Conservation (phyloP, 1,284 basidiomycete genomes). For the Ceraceosorus bombacis region DNA sequence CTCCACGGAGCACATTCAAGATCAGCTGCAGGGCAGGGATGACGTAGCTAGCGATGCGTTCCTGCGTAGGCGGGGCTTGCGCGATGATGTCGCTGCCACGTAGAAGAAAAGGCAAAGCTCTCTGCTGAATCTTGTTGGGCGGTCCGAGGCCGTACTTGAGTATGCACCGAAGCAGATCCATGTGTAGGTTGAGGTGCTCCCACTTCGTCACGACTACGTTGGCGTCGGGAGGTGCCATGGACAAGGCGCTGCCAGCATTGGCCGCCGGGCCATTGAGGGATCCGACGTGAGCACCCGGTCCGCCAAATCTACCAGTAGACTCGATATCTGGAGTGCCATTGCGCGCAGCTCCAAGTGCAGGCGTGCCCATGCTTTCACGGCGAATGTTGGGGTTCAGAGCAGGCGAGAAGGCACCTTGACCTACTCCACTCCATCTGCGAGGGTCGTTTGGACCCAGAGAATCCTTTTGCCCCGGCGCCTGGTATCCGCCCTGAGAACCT, state of each 20-base stretch:
- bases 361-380: constrained; percentile 5
- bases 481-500: too few relatives aligned
- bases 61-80: constrained; percentile 95
- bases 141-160: constrained; percentile 93
- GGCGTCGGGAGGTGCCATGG: constrained; percentile 44
- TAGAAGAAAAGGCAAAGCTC: constrained; percentile 87
- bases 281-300: not conserved
- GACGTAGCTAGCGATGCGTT: constrained; percentile 85
- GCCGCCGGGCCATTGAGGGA: not conserved
- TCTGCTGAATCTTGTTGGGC: constrained; percentile 96
- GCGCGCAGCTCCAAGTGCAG: constrained; percentile 6
- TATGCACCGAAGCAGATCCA: constrained; percentile 78
- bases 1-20: constrained; percentile 27
- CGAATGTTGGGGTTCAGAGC: constrained; percentile 3
- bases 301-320: constrained; percentile 2
- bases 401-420: not conserved
- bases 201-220: constrained; percentile 84
- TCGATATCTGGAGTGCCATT: not conserved
- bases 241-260: constrained; percentile 2
- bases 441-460: not conserved
- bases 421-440: not conserved
- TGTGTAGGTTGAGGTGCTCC: constrained; percentile 81
- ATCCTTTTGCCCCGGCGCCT: not conserved
- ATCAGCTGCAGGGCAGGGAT: constrained; percentile 41
- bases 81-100: constrained; percentile 92